These are phyloP conservation scores for Trichoderma sp. DNA, from an alignment of 2,329 filamentous ascomycete species.

Conservation along the genomic window DNA sequence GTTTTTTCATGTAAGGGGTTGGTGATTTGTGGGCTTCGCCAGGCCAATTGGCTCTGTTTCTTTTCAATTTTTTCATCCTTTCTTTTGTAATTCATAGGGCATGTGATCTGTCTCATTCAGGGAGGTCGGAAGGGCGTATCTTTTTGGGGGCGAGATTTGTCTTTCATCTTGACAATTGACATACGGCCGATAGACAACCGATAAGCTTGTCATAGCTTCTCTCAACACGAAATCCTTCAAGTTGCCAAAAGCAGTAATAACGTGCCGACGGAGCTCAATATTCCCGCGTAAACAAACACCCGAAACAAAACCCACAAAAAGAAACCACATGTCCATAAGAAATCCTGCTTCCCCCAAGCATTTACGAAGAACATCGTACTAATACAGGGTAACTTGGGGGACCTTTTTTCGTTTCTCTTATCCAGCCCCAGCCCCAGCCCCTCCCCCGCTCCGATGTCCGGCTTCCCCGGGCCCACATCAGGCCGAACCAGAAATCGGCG, in stretches of 20 bases:
- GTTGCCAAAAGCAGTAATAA: neutral
- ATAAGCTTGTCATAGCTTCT: neutral
- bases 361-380: neutral
- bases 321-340: neutral
- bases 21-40: neutral
- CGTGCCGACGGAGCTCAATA: neutral
- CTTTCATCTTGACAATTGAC: neutral
- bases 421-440: neutral
- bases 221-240: neutral
- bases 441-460: slow-evolving; percentile 16
- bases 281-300: neutral
- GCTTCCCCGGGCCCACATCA: neutral
- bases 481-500: neutral
- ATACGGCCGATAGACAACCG: neutral
- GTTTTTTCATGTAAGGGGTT: neutral
- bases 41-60: neutral
- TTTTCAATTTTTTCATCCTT: neutral
- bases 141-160: neutral
- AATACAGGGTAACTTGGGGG: neutral
- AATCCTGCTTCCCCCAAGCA: neutral
- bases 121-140: neutral
- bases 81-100: neutral
- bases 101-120: neutral
- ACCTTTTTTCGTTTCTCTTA: neutral
- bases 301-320: neutral